Base-by-base conservation (phyloP, 371 early-diverging fungal genomes). In the Aphelidium insulamus region DNA sequence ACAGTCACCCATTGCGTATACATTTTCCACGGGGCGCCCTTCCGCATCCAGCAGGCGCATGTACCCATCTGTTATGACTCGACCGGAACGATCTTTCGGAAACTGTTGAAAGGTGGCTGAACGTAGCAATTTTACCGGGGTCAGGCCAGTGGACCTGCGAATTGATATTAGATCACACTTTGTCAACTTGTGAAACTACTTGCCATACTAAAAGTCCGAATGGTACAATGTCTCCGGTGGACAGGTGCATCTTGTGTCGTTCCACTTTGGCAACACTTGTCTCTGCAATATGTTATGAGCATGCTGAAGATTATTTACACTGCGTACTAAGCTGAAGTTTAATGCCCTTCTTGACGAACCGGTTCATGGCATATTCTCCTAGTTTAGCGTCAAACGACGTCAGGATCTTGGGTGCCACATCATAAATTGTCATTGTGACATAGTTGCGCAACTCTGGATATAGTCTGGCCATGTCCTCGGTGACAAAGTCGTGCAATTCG, bases 71-170 rank as follows among this genome's bases (percentile, higher is more conserved):
- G n/a, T n/a, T 11, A 83, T 75, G 4, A 66, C 57, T 31, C 86
- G 48, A 18, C 86, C 91, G 25, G 84, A 77, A 11, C 52, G 46
- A 20, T n/a, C 8, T 11, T 17, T 24, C 5, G 14, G 12, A 36
- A 3, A 29, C 31, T 14, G 37, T n/a, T 14, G 10, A 40, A 5
- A n/a, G 29, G 21, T 20, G 12, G 21, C 16, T 12, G 12, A 25
- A 36, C 24, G 22, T 7, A 16, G 80, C 56, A n/a, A 82, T 79
- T 49, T 86, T 90, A 21, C 91, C 87, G 2, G 19, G 86, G 85
- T 87, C 91, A 90, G 6, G 85, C 86, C 21, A 85, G 54, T 33
- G 85, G 49, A 90, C 84, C 41, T 81, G 73, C 56, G n/a, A n/a
- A n/a, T n/a, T n/a, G n/a, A n/a, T n/a, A n/a, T n/a, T n/a, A n/a